A percentile compares a stretch with the other conserved stretches of the same genome.
Conservation (phyloP, 768 basidiomycete species). For the Nidularia pulvinata region DNA sequence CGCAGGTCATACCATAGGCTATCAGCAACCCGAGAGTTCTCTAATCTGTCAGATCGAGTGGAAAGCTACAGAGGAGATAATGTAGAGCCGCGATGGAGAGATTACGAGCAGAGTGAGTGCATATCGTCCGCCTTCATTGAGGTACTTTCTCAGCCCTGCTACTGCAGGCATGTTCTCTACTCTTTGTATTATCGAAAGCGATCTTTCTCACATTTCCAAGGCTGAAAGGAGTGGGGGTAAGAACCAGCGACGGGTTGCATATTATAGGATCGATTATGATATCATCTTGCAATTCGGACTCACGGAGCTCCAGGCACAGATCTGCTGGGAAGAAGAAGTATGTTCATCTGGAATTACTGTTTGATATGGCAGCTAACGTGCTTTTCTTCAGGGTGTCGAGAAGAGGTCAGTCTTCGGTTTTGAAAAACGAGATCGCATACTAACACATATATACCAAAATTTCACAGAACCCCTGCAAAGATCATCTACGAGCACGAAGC, state of each 20-base stretch:
- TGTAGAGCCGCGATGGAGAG: background rate
- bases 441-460: background rate
- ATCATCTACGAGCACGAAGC: background rate
- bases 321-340: conserved; percentile 51
- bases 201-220: background rate
- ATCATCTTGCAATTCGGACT: conserved; percentile 50
- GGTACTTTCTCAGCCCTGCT: background rate
- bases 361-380: background rate
- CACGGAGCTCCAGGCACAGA: conserved; percentile 51
- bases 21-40: conserved; percentile 10
- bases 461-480: background rate
- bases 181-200: background rate
- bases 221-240: too few species aligned
- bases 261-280: conserved; percentile 32
- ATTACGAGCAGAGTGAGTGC: background rate
- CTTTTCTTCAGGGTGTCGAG: conserved; percentile 26
- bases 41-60: conserved; percentile 14
- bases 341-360: conserved; percentile 11
- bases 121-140: background rate
- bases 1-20: conserved; percentile 27
- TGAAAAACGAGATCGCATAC: background rate
- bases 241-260: conserved; percentile 4
- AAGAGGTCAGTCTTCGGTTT: conserved; percentile 23
- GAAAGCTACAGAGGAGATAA: conserved; percentile 21
- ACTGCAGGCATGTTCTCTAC: background rate